Base-by-base conservation (phyloP, 345 rosid species). In the Populus davidiana region DNA sequence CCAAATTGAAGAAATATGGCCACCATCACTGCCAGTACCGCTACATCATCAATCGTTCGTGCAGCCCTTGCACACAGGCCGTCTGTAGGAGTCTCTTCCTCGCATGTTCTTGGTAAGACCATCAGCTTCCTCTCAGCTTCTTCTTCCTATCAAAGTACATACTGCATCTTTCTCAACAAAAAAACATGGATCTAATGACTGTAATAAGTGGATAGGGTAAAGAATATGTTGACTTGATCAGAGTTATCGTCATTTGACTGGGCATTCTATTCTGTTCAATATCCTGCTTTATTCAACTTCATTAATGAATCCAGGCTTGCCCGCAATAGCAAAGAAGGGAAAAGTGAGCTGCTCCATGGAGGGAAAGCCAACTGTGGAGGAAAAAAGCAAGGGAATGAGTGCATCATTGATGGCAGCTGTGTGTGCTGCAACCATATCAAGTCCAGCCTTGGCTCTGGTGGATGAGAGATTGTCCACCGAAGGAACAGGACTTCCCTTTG, bases 401-500 rank as follows among this genome's bases (percentile, higher is more conserved):
- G 86, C 87, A 5, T 79, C 93, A 0, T 63, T 88, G 65, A 68
- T 89, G 8, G 84, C 92, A 8, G 91, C 96, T 3, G 89, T 88
- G 36, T 75, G 77, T 1, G 87, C 97, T 0, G 90, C 90, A 10
- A 84, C 87, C 75, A 79, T 86, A 82, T 86, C 90, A 21, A 86
- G 84, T 83, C 94, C 99, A 16, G 98, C 97, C 23, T 74, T 90
- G 91, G 97, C 94, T 5, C 79, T 95, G 82, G 99, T 93, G 65
- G 99, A 95, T 31, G 99, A 95, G 41, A 95, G 99, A 76, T 38
- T 95, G 93, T 76, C 71, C 21, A 95, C 98, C 0, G 98, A 95
- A 85, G 99, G 98, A 75, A 93, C 94, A 2, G 96, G 98, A 21
- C 92, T 93, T n/a, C 96, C 98, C 1, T 91, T 95, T 68, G 97